Base-by-base conservation (phyloP, 2,329 filamentous ascomycete genomes). In the Beauveria sp. region DNA sequence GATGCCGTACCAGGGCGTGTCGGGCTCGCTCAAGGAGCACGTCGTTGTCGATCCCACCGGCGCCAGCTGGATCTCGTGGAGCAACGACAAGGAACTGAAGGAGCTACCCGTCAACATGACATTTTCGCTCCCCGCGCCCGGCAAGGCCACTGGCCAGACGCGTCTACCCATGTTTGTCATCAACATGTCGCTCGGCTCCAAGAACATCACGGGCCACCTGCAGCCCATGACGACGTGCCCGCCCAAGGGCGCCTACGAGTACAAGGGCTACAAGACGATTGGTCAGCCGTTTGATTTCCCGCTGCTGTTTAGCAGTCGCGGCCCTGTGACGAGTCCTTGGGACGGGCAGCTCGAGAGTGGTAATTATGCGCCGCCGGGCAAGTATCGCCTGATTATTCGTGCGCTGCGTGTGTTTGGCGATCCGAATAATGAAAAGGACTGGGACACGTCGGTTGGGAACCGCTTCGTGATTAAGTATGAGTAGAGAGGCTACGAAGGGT, bases 331-430 rank as follows among this genome's bases (percentile, higher is more conserved):
- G 5, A 43, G 70, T 6, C 57, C 62, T 0, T 85, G 80, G 75
- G 76, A 80, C 55, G 83, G 83, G 14, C 70, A 72, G 58, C 70
- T 85, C 5, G 72, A 72, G 0, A 75, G 79, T 10, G 81, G 80
- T 16, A 73, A 67, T 1, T 82, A 79, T 63, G 81, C 76, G 1
- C 77, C 80, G 0, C 72, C 75, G 0, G 83, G 82, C 12, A 66
- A 68, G 31, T 85, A 85, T 70, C 79, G 77, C 69, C 72, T 84
- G 55, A 72, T 73, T 1, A 72, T 83, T 34, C 75, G 76, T 62
- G 78, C 81, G 2, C 69, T 85, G 64, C 76, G 75, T 63, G 76
- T 85, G 63, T 82, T 80, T 67, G 82, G 82, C 5, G 74, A 84
- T 62, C 69, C 71, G 40, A 69, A 71, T 16, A 73, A 77, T 61